Percentiles rank a stretch among this genome's conserved stretches.
Conservation (phyloP, 2,329 filamentous ascomycete genomes). For the Pseudocercospora crystallina region DNA sequence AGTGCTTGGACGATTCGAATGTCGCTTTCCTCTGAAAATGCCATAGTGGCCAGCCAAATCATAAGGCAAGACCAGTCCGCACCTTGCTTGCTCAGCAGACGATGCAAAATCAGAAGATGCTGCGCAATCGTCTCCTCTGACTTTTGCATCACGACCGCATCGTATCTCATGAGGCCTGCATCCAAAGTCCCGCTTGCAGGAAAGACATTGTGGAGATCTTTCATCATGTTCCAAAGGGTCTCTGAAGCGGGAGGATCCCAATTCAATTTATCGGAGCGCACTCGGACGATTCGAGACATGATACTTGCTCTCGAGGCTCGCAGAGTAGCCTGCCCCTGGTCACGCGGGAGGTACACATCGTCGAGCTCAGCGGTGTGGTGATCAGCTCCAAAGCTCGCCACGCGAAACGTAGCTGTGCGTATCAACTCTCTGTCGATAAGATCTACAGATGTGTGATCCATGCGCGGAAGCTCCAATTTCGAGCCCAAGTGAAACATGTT, state of each 20-base stretch:
- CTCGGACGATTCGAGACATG: not conserved
- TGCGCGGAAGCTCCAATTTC: not conserved
- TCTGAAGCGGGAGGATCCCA: conserved; percentile 5
- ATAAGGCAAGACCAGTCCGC: conserved; percentile 14
- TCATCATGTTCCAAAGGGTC: conserved; percentile 5
- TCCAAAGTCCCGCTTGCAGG: conserved; percentile 1
- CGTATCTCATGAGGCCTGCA: conserved; percentile 9
- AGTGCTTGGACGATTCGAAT: conserved; percentile 46
- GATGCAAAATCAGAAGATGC: conserved; percentile 13
- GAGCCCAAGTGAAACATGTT: conserved; percentile 4
- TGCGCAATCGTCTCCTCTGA: conserved; percentile 3
- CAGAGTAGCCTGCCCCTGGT: conserved; percentile 2
- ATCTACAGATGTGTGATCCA: not conserved
- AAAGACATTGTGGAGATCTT: not conserved
- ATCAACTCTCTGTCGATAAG: conserved; percentile 12
- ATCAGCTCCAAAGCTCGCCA: conserved; percentile 37
- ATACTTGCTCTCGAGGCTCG: conserved; percentile 7
- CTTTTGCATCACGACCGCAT: conserved; percentile 8
- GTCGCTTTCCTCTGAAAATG: conserved; percentile 42
- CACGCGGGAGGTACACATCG: conserved; percentile 23
- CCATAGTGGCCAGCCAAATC: conserved; percentile 39
- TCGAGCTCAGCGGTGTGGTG: conserved; percentile 28
- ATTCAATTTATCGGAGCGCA: not conserved
- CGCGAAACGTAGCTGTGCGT: conserved; percentile 9
- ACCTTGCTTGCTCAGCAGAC: conserved; percentile 3